Evolutionary conservation across 2,329 filamentous ascomycete species (phyloP), one percentile per base, ranked within the genome.

Genomic region (Pseudophaeomoniella oleicola): DNA sequence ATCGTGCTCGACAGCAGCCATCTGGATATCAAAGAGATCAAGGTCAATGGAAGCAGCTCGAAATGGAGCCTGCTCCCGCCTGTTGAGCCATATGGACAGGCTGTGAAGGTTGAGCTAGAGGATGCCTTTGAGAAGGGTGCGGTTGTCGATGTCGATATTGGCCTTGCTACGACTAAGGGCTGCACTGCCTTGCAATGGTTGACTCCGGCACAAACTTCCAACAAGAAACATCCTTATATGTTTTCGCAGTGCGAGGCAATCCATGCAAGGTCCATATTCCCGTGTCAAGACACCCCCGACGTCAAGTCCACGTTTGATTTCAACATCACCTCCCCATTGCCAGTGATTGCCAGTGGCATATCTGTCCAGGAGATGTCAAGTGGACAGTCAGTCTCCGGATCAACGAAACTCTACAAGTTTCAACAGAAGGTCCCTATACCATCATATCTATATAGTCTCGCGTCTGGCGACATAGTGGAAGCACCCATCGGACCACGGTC

Each of bases 191-290:
- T 98, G 43, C 88, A 96, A 60, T 98, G 90, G 88, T 71, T 98
- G 58, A 87, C 82, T 0, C 85, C 86, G 2, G 81, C 80, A 19
- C 90, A 96, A 63, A 96, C 90, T 1, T 85, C 83, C 40, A 94
- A 93, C 71, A 87, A 86, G 65, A 90, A 86, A 59, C 81, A 92
- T 47, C 88, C 88, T 1, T 96, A 94, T 60, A 88, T 96, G 78
- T 96, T 96, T 65, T 92, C 84, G 32, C 90, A 96, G 64, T 94
- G 87, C 58, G 88, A 98, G 66, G 87, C 88, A 37, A 96, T 94
- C 51, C 87, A 96, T 52, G 85, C 84, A 31, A 78, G 90, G 41
- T 93, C 86, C 34, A 73, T 96, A 42, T 93, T 96, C 58, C 90
- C 90, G 4, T 96, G 88, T 60, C 88, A 96, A 63, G 90, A 98